Percentiles rank a stretch among this genome's conserved stretches.
Conservation (phyloP, 2,329 filamentous ascomycete genomes). For the Xylariaceae sp. region DNA sequence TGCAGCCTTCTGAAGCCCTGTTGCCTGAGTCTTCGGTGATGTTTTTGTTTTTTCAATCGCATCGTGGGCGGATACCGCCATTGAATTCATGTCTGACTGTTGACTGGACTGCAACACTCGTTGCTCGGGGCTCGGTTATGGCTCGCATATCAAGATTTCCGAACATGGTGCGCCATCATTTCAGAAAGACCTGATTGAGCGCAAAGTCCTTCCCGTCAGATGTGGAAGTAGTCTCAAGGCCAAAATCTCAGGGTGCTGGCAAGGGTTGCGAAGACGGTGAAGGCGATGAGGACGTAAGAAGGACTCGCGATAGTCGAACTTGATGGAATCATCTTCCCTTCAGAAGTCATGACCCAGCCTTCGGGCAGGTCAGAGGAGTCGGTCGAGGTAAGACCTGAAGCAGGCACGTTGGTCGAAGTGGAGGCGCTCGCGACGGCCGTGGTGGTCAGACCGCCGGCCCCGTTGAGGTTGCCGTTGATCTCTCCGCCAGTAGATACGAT, state of each 20-base stretch:
- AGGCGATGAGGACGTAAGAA: conserved; percentile 37
- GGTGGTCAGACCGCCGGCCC: conserved; percentile 45
- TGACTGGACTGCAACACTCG: no score
- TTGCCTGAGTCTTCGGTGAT: no score
- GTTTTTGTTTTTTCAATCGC: no score
- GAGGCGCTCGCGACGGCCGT: conserved; percentile 61
- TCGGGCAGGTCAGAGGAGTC: conserved; percentile 58
- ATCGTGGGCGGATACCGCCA: no score
- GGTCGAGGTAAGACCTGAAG: conserved; percentile 60
- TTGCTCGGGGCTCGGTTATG: no score
- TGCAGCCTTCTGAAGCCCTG: no score
- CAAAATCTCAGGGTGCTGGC: conserved; percentile 29
- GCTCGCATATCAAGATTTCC: conserved; percentile 36
- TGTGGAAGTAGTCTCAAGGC: conserved; percentile 40
- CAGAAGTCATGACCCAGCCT: conserved; percentile 75
- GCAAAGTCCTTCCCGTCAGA: conserved; percentile 47
- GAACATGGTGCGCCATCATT: conserved; percentile 28
- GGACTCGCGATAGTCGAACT: conserved; percentile 58
- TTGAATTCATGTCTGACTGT: no score
- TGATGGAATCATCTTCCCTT: conserved; percentile 74
- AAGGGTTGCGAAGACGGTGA: conserved; percentile 15
- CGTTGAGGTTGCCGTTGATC: conserved; percentile 65
- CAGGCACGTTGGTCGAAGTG: conserved; percentile 63
- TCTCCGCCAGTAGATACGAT: conserved; percentile 77
- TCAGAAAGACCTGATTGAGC: conserved; percentile 37